Base-by-base conservation (phyloP, 1,139 yeast species). In the Saccharomyces hybrid region DNA sequence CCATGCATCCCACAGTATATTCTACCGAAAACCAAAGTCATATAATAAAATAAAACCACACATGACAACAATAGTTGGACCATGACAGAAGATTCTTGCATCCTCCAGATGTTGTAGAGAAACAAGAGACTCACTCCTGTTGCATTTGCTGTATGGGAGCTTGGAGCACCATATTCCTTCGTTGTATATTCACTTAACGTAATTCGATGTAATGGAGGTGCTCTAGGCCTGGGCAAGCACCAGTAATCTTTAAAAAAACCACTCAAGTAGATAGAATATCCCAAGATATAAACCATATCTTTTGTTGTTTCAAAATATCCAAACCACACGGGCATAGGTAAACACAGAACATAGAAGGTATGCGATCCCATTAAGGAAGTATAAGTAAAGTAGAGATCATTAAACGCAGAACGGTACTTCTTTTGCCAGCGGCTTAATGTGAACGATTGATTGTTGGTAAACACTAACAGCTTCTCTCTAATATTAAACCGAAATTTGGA, bases 1-100 rank as follows among this genome's bases (percentile, higher is more conserved):
- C 99, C 99, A 71, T 93, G 99, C 99, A 93, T 93, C 2, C 99
- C 99, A 69, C 96, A 90, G 71, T 93, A 93, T 9, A 93, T 67
- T 54, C 99, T 75, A 29, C 99, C 99, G 58, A 82, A 71, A 1
- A 88, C 80, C 57, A 93, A 75, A 8, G 93, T 82, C 28, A 76
- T 57, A 64, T 83, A 85, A 67, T 90, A 90, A 25, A 79, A 48
- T 2, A 70, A 53, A 47, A 68, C 60, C 14, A 67, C 52, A 2
- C 62, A 50, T 56, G 55, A 13, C 54, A 51, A 47, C 32, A 56
- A 44, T 9, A 51, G 46, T 31, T 48, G 59, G 52, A 25, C 47
- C 55, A 34, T 13, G 47, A 11, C 27, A 56, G 56, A 28, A 57
- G 50, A 14, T 50, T 56, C 49, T 5, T 31, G 25, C 11, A 41